Evolutionary conservation across 257 asterid genomes (phyloP).

Genomic region (Nicotiana sylvestris): DNA sequence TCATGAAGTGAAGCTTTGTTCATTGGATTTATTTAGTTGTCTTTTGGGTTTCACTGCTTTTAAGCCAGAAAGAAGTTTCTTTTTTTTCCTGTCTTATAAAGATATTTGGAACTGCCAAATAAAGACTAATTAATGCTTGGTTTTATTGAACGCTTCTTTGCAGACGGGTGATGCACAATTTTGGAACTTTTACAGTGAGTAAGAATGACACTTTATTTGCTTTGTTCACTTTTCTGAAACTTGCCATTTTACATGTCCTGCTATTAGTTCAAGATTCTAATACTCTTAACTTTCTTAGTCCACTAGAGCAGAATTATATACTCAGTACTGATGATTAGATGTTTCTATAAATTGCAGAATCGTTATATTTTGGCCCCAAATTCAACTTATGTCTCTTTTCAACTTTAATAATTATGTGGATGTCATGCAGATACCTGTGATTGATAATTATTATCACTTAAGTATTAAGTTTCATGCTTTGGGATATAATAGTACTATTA

Average conservation of each 20-base stretch:
- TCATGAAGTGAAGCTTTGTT: not conserved
- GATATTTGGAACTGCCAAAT: constrained; percentile 2
- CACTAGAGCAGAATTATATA: not conserved
- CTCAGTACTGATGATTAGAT: not conserved
- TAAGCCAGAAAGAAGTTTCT: not conserved
- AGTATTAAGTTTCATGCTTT: not conserved
- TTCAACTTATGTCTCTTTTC: not conserved
- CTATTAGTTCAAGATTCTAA: not conserved
- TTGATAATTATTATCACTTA: not conserved
- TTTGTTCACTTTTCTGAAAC: not conserved
- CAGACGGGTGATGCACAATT: not conserved
- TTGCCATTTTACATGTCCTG: not conserved
- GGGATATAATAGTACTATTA: not conserved
- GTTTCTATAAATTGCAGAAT: not conserved
- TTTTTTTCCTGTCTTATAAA: not conserved
- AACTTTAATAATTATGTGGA: not conserved
- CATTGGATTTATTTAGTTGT: not conserved
- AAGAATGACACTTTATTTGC: not conserved
- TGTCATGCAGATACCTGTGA: not conserved
- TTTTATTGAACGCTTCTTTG: not conserved
- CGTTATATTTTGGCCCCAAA: not conserved
- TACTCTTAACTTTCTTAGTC: not conserved
- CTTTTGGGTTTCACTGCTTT: not conserved
- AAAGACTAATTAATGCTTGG: not conserved
- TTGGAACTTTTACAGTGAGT: not conserved